Conservation (phyloP, 257 asterid genomes). For the Parsonsia alboflavescens region DNA sequence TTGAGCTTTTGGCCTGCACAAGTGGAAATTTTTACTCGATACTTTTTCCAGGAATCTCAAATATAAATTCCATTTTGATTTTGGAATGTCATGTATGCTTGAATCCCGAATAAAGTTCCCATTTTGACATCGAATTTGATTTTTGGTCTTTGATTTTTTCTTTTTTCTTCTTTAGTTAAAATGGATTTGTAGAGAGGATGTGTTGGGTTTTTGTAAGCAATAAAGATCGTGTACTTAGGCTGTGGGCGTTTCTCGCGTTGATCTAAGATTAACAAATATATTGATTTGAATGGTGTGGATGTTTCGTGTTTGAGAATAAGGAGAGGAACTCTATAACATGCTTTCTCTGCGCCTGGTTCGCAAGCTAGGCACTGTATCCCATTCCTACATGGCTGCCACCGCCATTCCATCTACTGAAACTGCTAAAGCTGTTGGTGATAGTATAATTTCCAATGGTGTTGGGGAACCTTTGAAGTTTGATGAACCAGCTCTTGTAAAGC, state of each 20-base stretch:
- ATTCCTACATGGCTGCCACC: constrained; percentile 24
- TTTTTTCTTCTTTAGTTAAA: constrained; percentile 1
- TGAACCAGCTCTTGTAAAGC: constrained; percentile 67
- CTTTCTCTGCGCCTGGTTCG: constrained; percentile 68
- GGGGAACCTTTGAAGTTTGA: constrained; percentile 26
- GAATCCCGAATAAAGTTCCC: too few species aligned
- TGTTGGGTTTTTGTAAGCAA: constrained; percentile 2
- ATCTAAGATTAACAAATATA: constrained; percentile 13
- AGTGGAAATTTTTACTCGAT: too few species aligned
- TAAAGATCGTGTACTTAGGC: background rate
- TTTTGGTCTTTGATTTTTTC: background rate
- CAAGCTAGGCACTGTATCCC: constrained; percentile 53
- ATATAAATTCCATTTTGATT: too few species aligned
- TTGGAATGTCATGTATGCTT: too few species aligned
- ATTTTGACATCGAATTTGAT: too few species aligned
- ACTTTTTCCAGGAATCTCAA: too few species aligned
- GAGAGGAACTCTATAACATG: constrained; percentile 45
- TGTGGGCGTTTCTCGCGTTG: constrained; percentile 16
- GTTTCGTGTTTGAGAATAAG: constrained; percentile 32
- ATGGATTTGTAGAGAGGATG: constrained; percentile 13
- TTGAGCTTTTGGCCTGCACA: too few species aligned
- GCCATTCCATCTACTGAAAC: constrained; percentile 18
- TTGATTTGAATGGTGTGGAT: constrained; percentile 34
- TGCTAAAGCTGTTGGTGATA: constrained; percentile 18
- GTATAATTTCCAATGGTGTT: constrained; percentile 7